Evolutionary conservation across 257 asterid species (phyloP).

Genomic region (Ilex asprella): DNA sequence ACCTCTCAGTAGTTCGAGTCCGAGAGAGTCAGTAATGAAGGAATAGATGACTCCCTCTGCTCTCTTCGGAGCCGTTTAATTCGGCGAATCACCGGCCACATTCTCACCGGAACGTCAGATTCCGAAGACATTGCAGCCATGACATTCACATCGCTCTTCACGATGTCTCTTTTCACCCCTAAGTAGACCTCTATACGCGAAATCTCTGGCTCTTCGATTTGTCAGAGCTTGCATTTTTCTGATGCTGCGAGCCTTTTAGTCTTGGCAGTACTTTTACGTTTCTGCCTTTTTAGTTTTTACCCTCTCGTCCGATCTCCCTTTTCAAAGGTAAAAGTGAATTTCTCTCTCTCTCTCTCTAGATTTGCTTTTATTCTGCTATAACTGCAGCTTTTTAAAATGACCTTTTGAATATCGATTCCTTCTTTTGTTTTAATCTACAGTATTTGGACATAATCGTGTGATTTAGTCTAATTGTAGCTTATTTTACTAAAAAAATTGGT

Average conservation of each 20-base stretch:
- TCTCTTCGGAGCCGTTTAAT: background rate
- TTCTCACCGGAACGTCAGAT: slow-evolving; percentile 18
- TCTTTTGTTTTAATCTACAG: slow-evolving; percentile 11
- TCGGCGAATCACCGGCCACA: slow-evolving; percentile 38
- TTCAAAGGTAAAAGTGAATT: slow-evolving; percentile 39
- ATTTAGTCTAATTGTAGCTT: background rate
- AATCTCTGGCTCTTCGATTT: slow-evolving; percentile 14
- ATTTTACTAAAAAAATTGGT: no score
- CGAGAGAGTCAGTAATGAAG: no score
- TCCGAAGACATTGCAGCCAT: background rate
- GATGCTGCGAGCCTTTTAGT: slow-evolving; percentile 6
- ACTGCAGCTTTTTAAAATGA: slow-evolving; percentile 11
- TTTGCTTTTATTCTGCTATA: slow-evolving; percentile 19
- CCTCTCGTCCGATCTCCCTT: slow-evolving; percentile 49
- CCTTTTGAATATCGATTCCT: slow-evolving; percentile 13
- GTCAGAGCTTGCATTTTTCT: slow-evolving; percentile 9
- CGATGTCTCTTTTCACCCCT: slow-evolving; percentile 3
- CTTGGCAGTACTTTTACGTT: slow-evolving; percentile 19
- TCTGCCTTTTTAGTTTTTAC: slow-evolving; percentile 21
- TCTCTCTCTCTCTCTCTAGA: slow-evolving; percentile 7
- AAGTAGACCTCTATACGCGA: no score
- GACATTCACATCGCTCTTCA: slow-evolving; percentile 4
- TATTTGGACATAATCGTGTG: no score
- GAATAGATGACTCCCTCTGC: no score
- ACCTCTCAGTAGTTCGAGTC: no score